Evolutionary conservation across 2,329 filamentous ascomycete genomes (phyloP), one percentile per base, ranked within the genome.

Genomic region (Paramyrothecium sp.): DNA sequence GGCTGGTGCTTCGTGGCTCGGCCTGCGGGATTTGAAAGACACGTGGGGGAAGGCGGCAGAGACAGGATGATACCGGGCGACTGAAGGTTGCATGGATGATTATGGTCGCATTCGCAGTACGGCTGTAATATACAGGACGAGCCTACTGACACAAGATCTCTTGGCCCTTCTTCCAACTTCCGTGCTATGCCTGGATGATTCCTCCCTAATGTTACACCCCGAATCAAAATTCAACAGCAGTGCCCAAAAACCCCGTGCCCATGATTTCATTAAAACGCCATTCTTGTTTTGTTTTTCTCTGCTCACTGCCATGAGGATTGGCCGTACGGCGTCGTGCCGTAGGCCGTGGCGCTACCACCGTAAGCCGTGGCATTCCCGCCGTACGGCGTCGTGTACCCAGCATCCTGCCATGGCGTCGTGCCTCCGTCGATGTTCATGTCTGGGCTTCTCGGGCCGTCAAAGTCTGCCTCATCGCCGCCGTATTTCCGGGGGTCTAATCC

Each of bases 321-420:
- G n/a, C 81, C 81, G 17, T 81, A 80, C 44, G 78, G 76, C 26
- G 73, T 73, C 50, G 71, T 89, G 57, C 83, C 90, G 2, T 89
- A 87, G 4, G 89, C 89, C 16, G 85, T 87, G 68, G 84, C 89
- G 47, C 86, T 88, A 57, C 87, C 83, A 16, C 81, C 81, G 51
- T 81, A 93, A 19, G 84, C 78, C 67, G 84, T 89, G 59, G 82
- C 78, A 54, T 76, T 81, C 3, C 47, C 47, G 63, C 81, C 86
- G 65, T 88, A 90, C 0, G 89, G 87, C 10, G 89, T 91, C 11
- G 85, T 88, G 69, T 85, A 90, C 38, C 89, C 89, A 58, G 86
- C 83, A 48, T 83, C 82, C 61, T 83, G 81, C 77, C 85, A 87
- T 23, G 79, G 80, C 20, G 78, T 79, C 23, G 78, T 79, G 55